A percentile compares a stretch with the other conserved stretches of the same genome.
phyloP scores from a whole-genome alignment of 345 rosid species.

The Boechera stricta region DNA sequence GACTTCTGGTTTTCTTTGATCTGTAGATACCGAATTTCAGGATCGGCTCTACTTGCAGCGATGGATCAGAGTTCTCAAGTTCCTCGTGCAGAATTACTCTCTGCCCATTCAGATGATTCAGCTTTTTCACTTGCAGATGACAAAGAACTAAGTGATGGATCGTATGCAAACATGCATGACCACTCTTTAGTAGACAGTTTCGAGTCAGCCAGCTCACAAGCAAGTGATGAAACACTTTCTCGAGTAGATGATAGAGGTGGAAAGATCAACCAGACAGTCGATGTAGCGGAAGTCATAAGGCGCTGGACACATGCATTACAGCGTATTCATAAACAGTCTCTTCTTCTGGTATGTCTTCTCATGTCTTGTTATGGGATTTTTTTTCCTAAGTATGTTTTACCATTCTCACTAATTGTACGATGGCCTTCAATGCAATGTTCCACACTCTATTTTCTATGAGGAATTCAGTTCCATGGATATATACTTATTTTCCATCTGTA shows the following conservation, averaged over 20 bases:
- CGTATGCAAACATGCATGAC: conserved; percentile 45
- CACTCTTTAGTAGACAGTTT: conserved; percentile 52
- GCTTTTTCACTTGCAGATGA: conserved; percentile 57
- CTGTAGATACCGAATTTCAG: conserved; percentile 94
- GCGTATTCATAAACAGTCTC: conserved; percentile 97
- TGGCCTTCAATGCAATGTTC: conserved; percentile 1
- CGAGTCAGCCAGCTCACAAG: conserved; percentile 53
- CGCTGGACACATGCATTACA: conserved; percentile 99
- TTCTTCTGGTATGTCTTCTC: conserved; percentile 75
- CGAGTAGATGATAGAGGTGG: conserved; percentile 90
- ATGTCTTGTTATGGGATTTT: conserved; percentile 18
- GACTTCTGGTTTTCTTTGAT: conserved; percentile 38
- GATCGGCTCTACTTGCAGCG: conserved; percentile 91
- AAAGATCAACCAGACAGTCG: conserved; percentile 85
- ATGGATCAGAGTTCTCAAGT: conserved; percentile 98
- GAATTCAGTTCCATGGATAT: conserved; percentile 1
- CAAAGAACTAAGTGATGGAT: conserved; percentile 72
- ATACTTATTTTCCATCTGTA: conserved; percentile 17
- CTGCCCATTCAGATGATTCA: conserved; percentile 57
- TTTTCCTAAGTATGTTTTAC: conserved; percentile 9
- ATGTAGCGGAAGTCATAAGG: conserved; percentile 95
- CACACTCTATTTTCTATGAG: conserved; percentile 15
- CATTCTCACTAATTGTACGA: conserved; percentile 8
- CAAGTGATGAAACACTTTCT: conserved; percentile 71
- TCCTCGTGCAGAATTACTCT: conserved; percentile 70